phyloP scores from a whole-genome alignment of 257 asterid genomes.

The Petunia secreta region DNA sequence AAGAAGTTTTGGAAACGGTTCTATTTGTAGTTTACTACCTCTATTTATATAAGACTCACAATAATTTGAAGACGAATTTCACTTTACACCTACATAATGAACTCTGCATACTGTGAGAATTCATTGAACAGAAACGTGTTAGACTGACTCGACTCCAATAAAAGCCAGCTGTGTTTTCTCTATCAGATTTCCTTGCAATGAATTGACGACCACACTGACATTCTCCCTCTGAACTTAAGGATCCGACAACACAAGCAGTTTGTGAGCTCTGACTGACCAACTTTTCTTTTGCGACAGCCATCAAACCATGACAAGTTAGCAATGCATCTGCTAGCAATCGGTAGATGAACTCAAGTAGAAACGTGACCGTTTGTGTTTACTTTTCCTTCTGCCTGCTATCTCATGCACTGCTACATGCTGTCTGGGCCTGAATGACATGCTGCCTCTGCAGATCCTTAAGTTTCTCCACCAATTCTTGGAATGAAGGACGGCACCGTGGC shows the following conservation, averaged over 20 bases:
- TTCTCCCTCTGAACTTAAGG: background rate
- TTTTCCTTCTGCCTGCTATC: conserved; percentile 48
- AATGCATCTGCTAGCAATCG: background rate
- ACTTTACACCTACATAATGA: no score
- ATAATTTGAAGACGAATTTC: no score
- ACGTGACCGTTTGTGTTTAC: conserved; percentile 26
- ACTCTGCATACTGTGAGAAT: no score
- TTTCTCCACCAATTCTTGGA: conserved; percentile 21
- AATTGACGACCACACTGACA: background rate
- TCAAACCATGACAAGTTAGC: background rate
- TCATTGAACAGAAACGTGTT: no score
- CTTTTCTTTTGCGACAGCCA: background rate
- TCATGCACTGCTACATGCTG: conserved; percentile 24
- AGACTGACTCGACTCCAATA: no score
- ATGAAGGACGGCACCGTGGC: conserved; percentile 67
- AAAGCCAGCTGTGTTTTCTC: background rate
- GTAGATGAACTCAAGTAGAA: background rate
- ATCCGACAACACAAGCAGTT: conserved; percentile 31
- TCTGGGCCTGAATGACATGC: conserved; percentile 55
- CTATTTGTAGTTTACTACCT: no score
- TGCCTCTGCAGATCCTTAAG: conserved; percentile 65
- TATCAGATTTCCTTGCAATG: background rate
- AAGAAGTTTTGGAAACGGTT: no score
- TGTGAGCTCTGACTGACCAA: background rate
- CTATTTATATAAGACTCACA: no score